Conservation (phyloP, 352 stramenopile genomes). For the Discostella stelligera region DNA sequence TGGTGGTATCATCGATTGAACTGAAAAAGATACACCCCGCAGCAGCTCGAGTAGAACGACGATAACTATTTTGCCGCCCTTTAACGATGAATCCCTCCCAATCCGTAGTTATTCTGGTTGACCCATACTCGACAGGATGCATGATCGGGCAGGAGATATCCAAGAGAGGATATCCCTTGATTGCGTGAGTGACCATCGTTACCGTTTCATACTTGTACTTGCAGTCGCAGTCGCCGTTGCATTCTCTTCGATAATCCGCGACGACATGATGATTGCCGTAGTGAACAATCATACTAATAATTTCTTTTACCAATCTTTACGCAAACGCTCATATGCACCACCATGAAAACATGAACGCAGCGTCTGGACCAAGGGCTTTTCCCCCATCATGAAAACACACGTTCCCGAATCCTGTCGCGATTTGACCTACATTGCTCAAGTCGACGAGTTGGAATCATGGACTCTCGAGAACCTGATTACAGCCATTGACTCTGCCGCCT, state of each 20-base stretch:
- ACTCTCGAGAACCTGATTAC: slow-evolving; percentile 37
- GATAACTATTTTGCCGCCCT: no score
- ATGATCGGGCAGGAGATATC: slow-evolving; percentile 88
- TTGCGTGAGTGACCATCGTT: slow-evolving; percentile 41
- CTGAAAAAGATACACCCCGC: no score
- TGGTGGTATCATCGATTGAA: no score
- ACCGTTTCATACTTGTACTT: background rate
- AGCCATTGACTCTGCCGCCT: slow-evolving; percentile 31
- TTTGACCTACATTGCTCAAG: slow-evolving; percentile 66
- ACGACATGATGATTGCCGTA: slow-evolving; percentile 24
- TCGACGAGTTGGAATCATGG: slow-evolving; percentile 58
- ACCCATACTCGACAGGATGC: slow-evolving; percentile 93
- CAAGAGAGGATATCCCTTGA: slow-evolving; percentile 80
- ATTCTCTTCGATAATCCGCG: background rate
- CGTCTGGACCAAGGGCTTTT: slow-evolving; percentile 62
- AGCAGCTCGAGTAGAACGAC: no score
- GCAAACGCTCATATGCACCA: slow-evolving; percentile 20
- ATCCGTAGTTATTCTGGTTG: slow-evolving; percentile 86
- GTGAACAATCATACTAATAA: slow-evolving; percentile 15
- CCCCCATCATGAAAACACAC: slow-evolving; percentile 69
- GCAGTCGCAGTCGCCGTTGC: background rate
- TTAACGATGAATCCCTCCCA: slow-evolving; percentile 25
- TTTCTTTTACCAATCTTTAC: slow-evolving; percentile 10
- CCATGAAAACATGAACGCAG: background rate
- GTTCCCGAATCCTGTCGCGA: slow-evolving; percentile 55